A percentile compares a stretch with the other conserved stretches of the same genome.
These are phyloP conservation scores for Mycena latifolia DNA, from an alignment of 768 basidiomycete genomes.

Conservation along the genomic window DNA sequence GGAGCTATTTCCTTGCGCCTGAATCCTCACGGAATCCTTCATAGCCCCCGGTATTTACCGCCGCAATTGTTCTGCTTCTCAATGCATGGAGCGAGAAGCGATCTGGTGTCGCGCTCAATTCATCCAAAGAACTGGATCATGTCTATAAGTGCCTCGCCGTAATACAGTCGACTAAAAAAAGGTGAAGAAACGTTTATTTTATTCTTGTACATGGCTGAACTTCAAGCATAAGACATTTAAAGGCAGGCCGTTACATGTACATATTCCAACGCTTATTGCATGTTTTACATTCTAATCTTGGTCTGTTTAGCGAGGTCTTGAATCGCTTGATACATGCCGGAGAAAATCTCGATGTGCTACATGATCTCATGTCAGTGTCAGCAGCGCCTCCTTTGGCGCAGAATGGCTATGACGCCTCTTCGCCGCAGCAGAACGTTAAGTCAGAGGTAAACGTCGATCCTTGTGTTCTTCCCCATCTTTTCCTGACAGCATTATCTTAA, in stretches of 20 bases:
- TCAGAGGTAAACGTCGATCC: not conserved
- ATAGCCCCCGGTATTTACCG: conserved; percentile 51
- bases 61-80: conserved; percentile 70
- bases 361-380: not conserved
- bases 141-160: conserved; percentile 74
- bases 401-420: conserved; percentile 20
- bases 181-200: too few relatives aligned
- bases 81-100: conserved; percentile 75
- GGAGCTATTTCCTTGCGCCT: not conserved
- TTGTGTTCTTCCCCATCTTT: not conserved
- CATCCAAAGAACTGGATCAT: conserved; percentile 67
- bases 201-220: conserved; percentile 64
- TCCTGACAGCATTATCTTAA: not conserved
- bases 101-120: conserved; percentile 60
- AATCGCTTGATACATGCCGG: conserved; percentile 32
- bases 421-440: not conserved
- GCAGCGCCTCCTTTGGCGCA: conserved; percentile 26
- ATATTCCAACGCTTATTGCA: not conserved
- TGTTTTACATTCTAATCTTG: not conserved
- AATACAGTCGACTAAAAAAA: too few relatives aligned
- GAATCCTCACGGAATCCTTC: conserved; percentile 26
- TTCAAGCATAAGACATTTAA: conserved; percentile 49
- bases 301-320: conserved; percentile 28
- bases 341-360: conserved; percentile 1
- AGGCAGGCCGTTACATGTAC: conserved; percentile 38